A percentile compares a stretch with the other conserved stretches of the same genome.
Evolutionary conservation across 805 yeast genomes (phyloP).

Genomic region (Myxozyma nipponensis): DNA sequence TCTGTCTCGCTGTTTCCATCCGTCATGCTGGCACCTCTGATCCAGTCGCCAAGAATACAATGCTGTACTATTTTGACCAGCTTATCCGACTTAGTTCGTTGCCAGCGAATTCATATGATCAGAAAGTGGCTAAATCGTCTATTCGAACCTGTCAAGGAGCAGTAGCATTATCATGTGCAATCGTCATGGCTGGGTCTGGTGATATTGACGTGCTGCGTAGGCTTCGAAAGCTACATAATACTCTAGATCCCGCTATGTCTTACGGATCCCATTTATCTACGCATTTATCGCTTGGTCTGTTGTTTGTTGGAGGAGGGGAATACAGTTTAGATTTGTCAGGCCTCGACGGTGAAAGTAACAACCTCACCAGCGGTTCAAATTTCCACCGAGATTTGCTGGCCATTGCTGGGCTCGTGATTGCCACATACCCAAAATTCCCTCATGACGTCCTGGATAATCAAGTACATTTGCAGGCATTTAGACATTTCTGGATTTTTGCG

Average conservation of each 20-base stretch:
- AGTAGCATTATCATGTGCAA: constrained; percentile 59
- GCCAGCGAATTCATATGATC: constrained; percentile 52
- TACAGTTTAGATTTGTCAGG: constrained; percentile 56
- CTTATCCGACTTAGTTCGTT: constrained; percentile 45
- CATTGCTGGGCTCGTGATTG: constrained; percentile 62
- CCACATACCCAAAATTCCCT: constrained; percentile 76
- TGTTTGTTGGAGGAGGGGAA: constrained; percentile 91
- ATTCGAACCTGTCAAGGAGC: constrained; percentile 56
- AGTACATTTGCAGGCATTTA: constrained; percentile 73
- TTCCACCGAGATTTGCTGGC: neutral
- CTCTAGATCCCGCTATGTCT: constrained; percentile 37
- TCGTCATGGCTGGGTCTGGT: constrained; percentile 88
- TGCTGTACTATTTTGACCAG: constrained; percentile 54
- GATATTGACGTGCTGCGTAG: constrained; percentile 75
- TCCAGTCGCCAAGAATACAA: constrained; percentile 48
- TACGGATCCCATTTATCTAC: constrained; percentile 75
- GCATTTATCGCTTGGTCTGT: constrained; percentile 78
- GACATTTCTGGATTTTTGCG: constrained; percentile 88
- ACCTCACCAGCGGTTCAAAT: neutral
- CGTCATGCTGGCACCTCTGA: constrained; percentile 70
- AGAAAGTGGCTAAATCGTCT: constrained; percentile 51
- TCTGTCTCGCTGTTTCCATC: constrained; percentile 68
- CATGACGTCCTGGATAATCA: constrained; percentile 41
- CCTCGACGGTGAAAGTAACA: neutral
- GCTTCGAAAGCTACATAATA: constrained; percentile 64